phyloP scores from a whole-genome alignment of 2,329 filamentous ascomycete species.

The Fusarium brevicatenulatum region DNA sequence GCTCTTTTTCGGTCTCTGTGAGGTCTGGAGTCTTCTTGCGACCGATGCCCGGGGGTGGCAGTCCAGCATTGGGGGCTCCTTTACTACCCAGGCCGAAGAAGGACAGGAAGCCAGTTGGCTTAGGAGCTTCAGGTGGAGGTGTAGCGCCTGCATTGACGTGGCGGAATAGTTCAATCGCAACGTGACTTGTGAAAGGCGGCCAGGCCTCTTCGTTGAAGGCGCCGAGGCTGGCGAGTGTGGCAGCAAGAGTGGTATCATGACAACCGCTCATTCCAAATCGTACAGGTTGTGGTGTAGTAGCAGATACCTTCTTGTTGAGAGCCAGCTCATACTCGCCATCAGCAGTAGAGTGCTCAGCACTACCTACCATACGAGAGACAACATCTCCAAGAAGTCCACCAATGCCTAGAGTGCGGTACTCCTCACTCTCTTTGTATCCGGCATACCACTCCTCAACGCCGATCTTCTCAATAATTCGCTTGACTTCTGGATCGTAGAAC shows the following conservation, averaged over 20 bases:
- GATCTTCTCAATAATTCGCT: slow-evolving; percentile 77
- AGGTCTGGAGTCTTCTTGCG: slow-evolving; percentile 69
- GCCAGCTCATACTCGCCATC: slow-evolving; percentile 63
- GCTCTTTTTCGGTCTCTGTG: slow-evolving; percentile 64
- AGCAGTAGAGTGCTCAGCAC: slow-evolving; percentile 65
- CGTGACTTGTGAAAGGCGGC: slow-evolving; percentile 93
- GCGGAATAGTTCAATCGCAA: slow-evolving; percentile 90
- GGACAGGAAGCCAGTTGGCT: slow-evolving; percentile 39
- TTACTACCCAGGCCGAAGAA: slow-evolving; percentile 40
- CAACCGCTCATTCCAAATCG: slow-evolving; percentile 86
- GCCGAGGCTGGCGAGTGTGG: slow-evolving; percentile 79
- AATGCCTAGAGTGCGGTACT: slow-evolving; percentile 91
- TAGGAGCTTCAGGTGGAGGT: slow-evolving; percentile 1
- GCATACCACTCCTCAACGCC: slow-evolving; percentile 92
- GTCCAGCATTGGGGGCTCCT: slow-evolving; percentile 37
- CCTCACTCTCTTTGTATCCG: slow-evolving; percentile 83
- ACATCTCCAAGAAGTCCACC: slow-evolving; percentile 87
- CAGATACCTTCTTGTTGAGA: slow-evolving; percentile 47
- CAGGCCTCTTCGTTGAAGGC: slow-evolving; percentile 78
- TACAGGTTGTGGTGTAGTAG: slow-evolving; percentile 56
- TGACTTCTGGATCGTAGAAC: slow-evolving; percentile 84
- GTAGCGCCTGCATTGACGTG: slow-evolving; percentile 52
- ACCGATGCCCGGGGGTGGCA: slow-evolving; percentile 61
- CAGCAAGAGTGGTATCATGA: slow-evolving; percentile 93
- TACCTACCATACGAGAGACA: slow-evolving; percentile 77